These are phyloP conservation scores for Xylariaceae sp. DNA, from an alignment of 2,329 filamentous ascomycete genomes.

Conservation along the genomic window DNA sequence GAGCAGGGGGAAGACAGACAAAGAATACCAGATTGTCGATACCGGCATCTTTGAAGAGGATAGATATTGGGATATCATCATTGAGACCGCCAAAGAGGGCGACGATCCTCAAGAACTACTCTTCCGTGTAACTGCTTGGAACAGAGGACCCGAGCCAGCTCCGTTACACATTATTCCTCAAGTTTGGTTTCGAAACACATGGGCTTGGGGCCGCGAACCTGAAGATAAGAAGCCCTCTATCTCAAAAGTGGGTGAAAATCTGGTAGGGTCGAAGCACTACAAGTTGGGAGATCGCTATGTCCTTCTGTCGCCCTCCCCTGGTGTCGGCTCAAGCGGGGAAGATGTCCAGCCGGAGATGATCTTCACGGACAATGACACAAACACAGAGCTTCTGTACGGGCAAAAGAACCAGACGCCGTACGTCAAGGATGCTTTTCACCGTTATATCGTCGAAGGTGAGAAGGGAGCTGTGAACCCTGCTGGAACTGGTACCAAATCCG, in stretches of 20 bases:
- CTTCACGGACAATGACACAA: slow-evolving; percentile 96
- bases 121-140: slow-evolving; percentile 95
- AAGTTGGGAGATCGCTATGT: slow-evolving; percentile 81
- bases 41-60: slow-evolving; percentile 86
- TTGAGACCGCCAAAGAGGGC: slow-evolving; percentile 93
- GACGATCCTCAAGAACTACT: slow-evolving; percentile 87
- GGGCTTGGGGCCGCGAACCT: slow-evolving; percentile 85
- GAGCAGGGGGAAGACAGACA: slow-evolving; percentile 69
- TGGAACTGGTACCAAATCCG: slow-evolving; percentile 79
- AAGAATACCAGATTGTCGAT: slow-evolving; percentile 89
- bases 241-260: slow-evolving; percentile 60
- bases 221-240: slow-evolving; percentile 79
- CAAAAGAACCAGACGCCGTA: slow-evolving; percentile 77
- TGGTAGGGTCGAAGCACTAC: slow-evolving; percentile 74
- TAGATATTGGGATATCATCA: slow-evolving; percentile 94
- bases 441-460: slow-evolving; percentile 78
- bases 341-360: slow-evolving; percentile 83
- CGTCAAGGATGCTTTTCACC: slow-evolving; percentile 94
- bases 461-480: slow-evolving; percentile 79
- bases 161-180: slow-evolving; percentile 92
- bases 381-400: slow-evolving; percentile 72
- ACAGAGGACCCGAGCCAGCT: slow-evolving; percentile 84
- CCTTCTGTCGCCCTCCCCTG: slow-evolving; percentile 84
- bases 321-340: slow-evolving; percentile 71
- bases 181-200: slow-evolving; percentile 96